Evolutionary conservation across 345 rosid genomes (phyloP).

Genomic region (Rubroshorea leprosula): DNA sequence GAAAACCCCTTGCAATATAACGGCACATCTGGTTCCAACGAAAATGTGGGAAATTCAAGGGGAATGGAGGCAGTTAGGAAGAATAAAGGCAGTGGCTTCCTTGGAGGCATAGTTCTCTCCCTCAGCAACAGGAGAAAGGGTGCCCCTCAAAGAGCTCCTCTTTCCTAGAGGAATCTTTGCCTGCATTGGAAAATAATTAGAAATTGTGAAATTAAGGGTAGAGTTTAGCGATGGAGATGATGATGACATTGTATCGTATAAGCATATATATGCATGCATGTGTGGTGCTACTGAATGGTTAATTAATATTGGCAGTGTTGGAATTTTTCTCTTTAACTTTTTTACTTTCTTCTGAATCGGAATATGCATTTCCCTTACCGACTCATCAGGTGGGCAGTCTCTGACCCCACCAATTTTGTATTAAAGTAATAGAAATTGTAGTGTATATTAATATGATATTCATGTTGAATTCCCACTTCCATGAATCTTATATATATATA

Average conservation of each 20-base stretch:
- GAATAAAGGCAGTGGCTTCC: slow-evolving; percentile 41
- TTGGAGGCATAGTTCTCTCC: slow-evolving; percentile 58
- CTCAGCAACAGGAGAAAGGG: slow-evolving; percentile 73
- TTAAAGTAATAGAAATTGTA: slow-evolving; percentile 36
- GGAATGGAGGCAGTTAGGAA: slow-evolving; percentile 35
- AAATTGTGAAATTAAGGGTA: background rate
- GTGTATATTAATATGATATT: slow-evolving; percentile 7
- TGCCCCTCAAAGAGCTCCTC: slow-evolving; percentile 89
- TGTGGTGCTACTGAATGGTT: background rate
- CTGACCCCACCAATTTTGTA: slow-evolving; percentile 39
- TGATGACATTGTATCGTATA: background rate
- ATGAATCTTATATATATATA: too few species aligned
- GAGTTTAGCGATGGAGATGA: background rate
- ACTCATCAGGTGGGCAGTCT: slow-evolving; percentile 36
- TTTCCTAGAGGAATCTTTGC: slow-evolving; percentile 36
- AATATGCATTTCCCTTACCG: slow-evolving; percentile 31
- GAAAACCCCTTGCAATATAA: slow-evolving; percentile 38
- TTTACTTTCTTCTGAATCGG: background rate
- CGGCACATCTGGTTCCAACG: slow-evolving; percentile 27
- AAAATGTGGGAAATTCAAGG: slow-evolving; percentile 26
- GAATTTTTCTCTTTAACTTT: background rate
- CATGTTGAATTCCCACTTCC: background rate
- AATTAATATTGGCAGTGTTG: background rate
- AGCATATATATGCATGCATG: background rate
- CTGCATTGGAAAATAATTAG: too few species aligned